A percentile compares a stretch with the other conserved stretches of the same genome.
phyloP scores from a whole-genome alignment of 2,329 filamentous ascomycete genomes.

The Cryoendolithus antarcticus region DNA sequence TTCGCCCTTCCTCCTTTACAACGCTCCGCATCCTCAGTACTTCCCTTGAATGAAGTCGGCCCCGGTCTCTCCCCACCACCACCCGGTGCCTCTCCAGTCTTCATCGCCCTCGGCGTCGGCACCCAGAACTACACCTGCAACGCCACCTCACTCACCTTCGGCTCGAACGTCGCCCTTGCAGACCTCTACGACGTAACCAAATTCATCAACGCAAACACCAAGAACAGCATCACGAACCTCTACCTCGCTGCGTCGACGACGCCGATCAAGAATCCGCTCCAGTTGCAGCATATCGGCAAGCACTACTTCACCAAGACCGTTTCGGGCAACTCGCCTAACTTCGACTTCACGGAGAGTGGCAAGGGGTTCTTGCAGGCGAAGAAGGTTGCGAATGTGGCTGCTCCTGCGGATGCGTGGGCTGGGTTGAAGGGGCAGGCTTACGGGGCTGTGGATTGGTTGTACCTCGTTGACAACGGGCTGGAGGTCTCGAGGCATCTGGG shows the following conservation, averaged over 20 bases:
- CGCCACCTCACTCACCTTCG: slow-evolving; percentile 11
- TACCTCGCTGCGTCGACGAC: slow-evolving; percentile 8
- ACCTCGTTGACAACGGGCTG: slow-evolving; percentile 27
- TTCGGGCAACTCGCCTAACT: slow-evolving; percentile 41
- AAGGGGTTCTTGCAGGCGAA: slow-evolving; percentile 27
- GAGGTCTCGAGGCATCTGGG: slow-evolving; percentile 26
- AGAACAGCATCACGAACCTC: slow-evolving; percentile 9
- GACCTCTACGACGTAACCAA: slow-evolving; percentile 34
- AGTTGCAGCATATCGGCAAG: slow-evolving; percentile 37
- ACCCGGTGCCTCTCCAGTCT: too few species aligned
- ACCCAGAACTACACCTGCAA: slow-evolving; percentile 58
- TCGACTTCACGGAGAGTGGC: slow-evolving; percentile 31
- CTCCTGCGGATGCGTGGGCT: slow-evolving; percentile 34
- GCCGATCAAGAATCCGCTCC: slow-evolving; percentile 4
- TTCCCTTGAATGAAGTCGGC: too few species aligned
- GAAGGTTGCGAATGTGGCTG: slow-evolving; percentile 39
- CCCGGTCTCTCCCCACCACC: too few species aligned
- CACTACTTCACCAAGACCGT: slow-evolving; percentile 46
- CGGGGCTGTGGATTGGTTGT: slow-evolving; percentile 35
- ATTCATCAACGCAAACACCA: slow-evolving; percentile 21
- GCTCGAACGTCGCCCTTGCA: slow-evolving; percentile 23
- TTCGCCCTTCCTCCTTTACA: too few species aligned
- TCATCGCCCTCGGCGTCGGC: slow-evolving; percentile 50
- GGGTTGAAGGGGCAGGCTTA: slow-evolving; percentile 23
- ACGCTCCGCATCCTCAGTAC: too few species aligned